A percentile compares a stretch with the other conserved stretches of the same genome.
Evolutionary conservation across 2,329 filamentous ascomycete species (phyloP).

Genomic region (Pseudogymnoascus sp.): DNA sequence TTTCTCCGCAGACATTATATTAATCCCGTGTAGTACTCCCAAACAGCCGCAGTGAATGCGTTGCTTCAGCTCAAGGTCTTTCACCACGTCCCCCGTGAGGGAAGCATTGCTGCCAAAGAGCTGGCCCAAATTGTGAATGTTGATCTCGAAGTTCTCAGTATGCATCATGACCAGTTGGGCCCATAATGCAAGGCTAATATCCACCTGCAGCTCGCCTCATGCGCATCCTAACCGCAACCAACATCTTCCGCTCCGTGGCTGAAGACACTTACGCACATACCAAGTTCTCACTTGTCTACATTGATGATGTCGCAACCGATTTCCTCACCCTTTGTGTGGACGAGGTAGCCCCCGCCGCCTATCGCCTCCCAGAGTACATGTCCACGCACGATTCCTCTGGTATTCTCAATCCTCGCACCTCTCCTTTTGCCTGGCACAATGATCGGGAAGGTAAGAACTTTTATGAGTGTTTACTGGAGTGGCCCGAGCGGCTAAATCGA

Average conservation of each 20-base stretch:
- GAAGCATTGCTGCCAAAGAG: conserved; percentile 22
- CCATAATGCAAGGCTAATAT: not conserved
- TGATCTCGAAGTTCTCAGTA: conserved; percentile 24
- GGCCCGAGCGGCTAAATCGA: conserved; percentile 20
- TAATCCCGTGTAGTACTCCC: conserved; percentile 14
- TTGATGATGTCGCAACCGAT: conserved; percentile 23
- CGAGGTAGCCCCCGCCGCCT: conserved; percentile 21
- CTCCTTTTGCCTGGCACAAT: conserved; percentile 22
- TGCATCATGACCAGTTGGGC: not conserved
- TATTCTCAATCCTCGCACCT: conserved; percentile 14
- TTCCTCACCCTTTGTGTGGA: conserved; percentile 25
- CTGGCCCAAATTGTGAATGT: conserved; percentile 17
- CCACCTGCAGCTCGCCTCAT: conserved; percentile 22
- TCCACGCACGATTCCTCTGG: conserved; percentile 17
- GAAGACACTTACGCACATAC: conserved; percentile 27
- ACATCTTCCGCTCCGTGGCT: conserved; percentile 24
- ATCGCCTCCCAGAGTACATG: conserved; percentile 22
- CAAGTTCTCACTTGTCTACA: conserved; percentile 24
- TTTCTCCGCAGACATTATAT: not conserved
- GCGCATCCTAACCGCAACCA: conserved; percentile 25
- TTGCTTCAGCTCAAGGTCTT: conserved; percentile 21
- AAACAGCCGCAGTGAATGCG: conserved; percentile 21
- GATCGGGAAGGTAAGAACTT: conserved; percentile 21
- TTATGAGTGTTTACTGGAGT: conserved; percentile 22
- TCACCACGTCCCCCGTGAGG: conserved; percentile 24